Evolutionary conservation across 306 rosid genomes (phyloP).

Genomic region (Prunus armeniaca): DNA sequence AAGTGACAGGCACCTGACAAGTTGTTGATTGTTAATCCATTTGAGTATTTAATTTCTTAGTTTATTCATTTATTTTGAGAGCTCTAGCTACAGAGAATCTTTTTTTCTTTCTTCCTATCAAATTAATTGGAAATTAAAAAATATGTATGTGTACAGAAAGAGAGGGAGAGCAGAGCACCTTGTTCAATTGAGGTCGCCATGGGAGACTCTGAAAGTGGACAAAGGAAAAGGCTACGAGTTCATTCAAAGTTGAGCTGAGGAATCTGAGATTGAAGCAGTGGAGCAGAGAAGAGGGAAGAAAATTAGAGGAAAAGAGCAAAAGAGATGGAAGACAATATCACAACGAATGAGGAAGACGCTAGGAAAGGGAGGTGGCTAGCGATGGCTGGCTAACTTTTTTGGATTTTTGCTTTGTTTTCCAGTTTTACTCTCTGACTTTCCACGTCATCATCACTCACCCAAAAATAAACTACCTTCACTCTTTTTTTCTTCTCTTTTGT

Average conservation of each 20-base stretch:
- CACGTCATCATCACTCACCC: neutral
- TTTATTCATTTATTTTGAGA: neutral
- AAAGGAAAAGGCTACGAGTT: neutral
- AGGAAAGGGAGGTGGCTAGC: neutral
- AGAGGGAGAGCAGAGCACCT: conserved; percentile 8
- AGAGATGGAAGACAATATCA: neutral
- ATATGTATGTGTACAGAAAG: no score
- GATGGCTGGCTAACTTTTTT: neutral
- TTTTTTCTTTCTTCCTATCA: neutral
- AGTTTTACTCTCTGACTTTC: conserved; percentile 1
- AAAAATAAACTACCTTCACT: no score
- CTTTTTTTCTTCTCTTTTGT: no score
- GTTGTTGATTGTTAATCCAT: neutral
- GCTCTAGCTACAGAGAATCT: neutral
- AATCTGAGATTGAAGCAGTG: neutral
- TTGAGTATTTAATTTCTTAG: neutral
- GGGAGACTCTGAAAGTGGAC: neutral
- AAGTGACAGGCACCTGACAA: neutral
- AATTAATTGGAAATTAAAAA: neutral
- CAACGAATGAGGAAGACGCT: conserved; percentile 12
- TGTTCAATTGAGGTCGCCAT: conserved; percentile 24
- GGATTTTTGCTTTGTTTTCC: neutral
- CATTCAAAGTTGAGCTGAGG: neutral
- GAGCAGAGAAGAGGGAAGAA: neutral
- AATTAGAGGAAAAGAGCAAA: neutral